Base-by-base conservation (phyloP, 179 eudicot species). In the Pouteria campechiana region DNA sequence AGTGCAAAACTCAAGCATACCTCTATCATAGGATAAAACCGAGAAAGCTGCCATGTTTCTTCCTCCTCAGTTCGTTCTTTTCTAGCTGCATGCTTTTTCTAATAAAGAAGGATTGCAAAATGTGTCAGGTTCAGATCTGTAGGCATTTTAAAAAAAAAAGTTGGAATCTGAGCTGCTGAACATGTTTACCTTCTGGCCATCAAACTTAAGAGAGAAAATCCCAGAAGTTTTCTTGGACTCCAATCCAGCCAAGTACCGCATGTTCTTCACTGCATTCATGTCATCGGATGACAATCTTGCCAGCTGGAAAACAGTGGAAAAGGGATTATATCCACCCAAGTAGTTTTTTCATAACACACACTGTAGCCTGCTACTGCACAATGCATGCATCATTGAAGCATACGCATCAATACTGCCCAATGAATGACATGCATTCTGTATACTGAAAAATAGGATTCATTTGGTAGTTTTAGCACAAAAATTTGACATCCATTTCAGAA, bases 1-100 rank as follows among this genome's bases (percentile, higher is more conserved):
- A n/a, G n/a, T n/a, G n/a, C 3, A 15, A 25, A 37, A 4, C 40
- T 22, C 17, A 11, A 22, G 32, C 55, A 15, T 64, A 90, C 98
- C 90, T 90, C 98, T 48, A 90, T 54, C 63, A 86, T 62, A 50
- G 98, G 98, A 56, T 86, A 90, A 61, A 90, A 86, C 32, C 97
- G 95, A 34, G 81, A 81, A 51, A 85, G 62, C 38, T 85, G 93
- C 95, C 95, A 89, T 24, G 57, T 31, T 33, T 54, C 48, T 68
- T 81, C 95, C 74, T 78, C 90, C 21, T 78, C 95, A 58, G 48
- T 38, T 32, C 95, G 93, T 23, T 81, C 95, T 66, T 89, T 89
- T 66, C 97, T 70, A 25, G 71, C 64, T 45, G 67, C 93, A 61
- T 68, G 78, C 56, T 79, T 85, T 74, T 79, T 89, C 97, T 85